Evolutionary conservation across 176 grass and related monocot genomes (phyloP), one percentile per base, ranked within the genome.

Genomic region (Aechmea fasciata): DNA sequence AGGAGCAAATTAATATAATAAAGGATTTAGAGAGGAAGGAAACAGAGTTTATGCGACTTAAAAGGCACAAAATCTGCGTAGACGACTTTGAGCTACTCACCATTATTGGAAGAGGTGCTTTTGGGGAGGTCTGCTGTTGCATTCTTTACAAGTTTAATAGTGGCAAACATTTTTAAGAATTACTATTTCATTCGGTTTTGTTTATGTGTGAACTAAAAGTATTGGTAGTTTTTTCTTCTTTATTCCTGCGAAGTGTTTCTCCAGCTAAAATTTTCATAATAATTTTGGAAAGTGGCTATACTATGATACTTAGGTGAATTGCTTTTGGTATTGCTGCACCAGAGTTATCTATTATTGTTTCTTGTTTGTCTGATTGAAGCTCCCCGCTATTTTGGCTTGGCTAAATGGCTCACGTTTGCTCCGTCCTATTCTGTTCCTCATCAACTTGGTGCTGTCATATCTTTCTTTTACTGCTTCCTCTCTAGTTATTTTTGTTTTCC

Each of bases 11-110:
- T 62, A 72, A 87, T 83, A 85, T 90, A 81, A 79, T 99, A 50
- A 99, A 99, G 79, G 94, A 99, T 79, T 75, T 99, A 11, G 94
- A 99, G 84, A 87, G 94, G 72, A 99, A 99, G 77, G 94, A 99
- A 83, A 99, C 94, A 13, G 89, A 93, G 64, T 99, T 85, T 70
- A 99, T 99, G 66, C 77, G 94, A 73, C 94, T 99, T 69, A 99
- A 99, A 84, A 92, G 94, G 74, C 89, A 99, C 68, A 99, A 99
- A 85, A 99, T 99, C 71, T 99, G 89, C 50, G 94, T 90, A 10
- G 94, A 99, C 82, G 94, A 99, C 73, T 99, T 99, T 82, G 89
- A 99, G 57, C 82, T 93, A 48, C 87, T 99, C 67, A 93, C 94
- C 14, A 99, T 99, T 71, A 99, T 99, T 84, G 94, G 94, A 11